phyloP scores from a whole-genome alignment of 306 rosid species.

The Dicorynia guianensis region DNA sequence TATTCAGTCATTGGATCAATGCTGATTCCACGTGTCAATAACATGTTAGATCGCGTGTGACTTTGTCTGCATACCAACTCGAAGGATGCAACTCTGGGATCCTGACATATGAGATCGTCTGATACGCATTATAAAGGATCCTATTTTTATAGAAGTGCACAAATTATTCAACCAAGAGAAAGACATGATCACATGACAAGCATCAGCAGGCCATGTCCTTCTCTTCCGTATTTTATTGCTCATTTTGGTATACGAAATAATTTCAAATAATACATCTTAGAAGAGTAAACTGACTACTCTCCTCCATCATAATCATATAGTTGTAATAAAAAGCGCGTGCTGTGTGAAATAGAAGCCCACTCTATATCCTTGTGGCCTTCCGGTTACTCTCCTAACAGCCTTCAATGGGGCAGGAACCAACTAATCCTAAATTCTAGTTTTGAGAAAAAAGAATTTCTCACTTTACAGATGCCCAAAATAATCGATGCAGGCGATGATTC shows the following conservation, averaged over 20 bases:
- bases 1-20: conserved; percentile 35
- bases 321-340: background rate
- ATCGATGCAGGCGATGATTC: conserved; percentile 48
- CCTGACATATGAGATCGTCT: conserved; percentile 48
- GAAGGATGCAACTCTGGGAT: conserved; percentile 40
- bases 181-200: conserved; percentile 47
- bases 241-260: conserved; percentile 26
- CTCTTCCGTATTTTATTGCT: conserved; percentile 38
- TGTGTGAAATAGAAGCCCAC: conserved; percentile 1
- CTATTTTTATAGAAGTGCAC: conserved; percentile 34
- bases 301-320: conserved; percentile 9
- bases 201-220: conserved; percentile 32
- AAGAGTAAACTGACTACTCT: background rate
- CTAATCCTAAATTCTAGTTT: conserved; percentile 49
- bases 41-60: conserved; percentile 37
- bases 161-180: conserved; percentile 35
- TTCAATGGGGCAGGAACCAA: conserved; percentile 39
- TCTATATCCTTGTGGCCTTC: background rate
- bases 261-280: conserved; percentile 31
- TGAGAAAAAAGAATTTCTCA: conserved; percentile 53
- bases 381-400: background rate
- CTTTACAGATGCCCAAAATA: conserved; percentile 52
- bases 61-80: conserved; percentile 37
- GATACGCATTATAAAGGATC: conserved; percentile 17
- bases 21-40: conserved; percentile 43